Evolutionary conservation across 768 basidiomycete genomes (phyloP), one percentile per base, ranked within the genome.

Genomic region (Paxillus rubicundulus): DNA sequence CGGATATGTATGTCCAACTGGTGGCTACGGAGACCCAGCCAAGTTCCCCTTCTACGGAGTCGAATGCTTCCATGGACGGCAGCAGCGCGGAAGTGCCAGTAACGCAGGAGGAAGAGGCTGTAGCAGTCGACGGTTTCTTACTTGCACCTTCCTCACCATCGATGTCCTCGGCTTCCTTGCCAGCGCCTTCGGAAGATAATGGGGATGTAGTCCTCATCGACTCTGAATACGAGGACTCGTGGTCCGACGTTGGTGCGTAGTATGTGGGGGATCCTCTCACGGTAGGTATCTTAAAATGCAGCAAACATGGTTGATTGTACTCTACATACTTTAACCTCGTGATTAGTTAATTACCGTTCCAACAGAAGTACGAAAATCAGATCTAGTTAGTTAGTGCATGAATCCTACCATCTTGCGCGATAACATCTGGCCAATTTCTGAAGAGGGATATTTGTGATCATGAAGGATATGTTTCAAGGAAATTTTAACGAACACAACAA

Each of bases 161-260:
- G 2, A 36, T 48, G 16, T 30, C 59, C 14, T 32, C 49, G 20
- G 20, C 45, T 49, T 24, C 53, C 39, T 21, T 21, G 21, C 9
- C 49, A 32, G 16, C 41, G 50, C 42, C 50, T 42, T 16, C 45
- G 27, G 34, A 32, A 18, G 34, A 32, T 24, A 41, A 33, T 5
- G 45, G 43, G 3, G 57, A 59, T 14, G 63, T 60, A 14, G 56
- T 61, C 38, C 67, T 67, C 21, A 50, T 37, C n/a, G 53, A 54
- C 24, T 27, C 9, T 36, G 54, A 52, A 44, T 43, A 45, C 27
- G 54, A 51, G n/a, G 55, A 52, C 42, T 28, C 32, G 14, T 77
- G 76, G 76, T 72, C 70, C 3, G 74, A 76, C 44, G 63, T 77
- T 32, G 75, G 76, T 16, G 74, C 45, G 44, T 52, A 47, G 52